These are phyloP conservation scores for Kwoniella pini DNA, from an alignment of 768 basidiomycete genomes.

Conservation along the genomic window DNA sequence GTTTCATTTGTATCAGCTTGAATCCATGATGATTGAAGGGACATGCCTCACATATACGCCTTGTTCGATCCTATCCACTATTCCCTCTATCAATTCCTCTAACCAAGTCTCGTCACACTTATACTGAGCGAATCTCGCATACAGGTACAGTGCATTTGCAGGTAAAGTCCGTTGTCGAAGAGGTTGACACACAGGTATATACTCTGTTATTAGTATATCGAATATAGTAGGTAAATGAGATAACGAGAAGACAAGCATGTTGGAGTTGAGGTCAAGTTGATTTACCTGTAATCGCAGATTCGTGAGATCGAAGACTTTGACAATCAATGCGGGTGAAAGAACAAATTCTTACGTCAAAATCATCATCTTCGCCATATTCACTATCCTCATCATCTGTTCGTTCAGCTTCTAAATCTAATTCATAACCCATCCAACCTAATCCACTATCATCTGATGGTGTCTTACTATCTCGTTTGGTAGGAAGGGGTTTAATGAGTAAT, in stretches of 20 bases:
- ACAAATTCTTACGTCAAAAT: conserved; percentile 16
- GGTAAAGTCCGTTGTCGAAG: conserved; percentile 65
- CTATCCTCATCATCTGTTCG: conserved; percentile 62
- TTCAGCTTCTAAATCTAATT: conserved; percentile 66
- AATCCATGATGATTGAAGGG: neutral
- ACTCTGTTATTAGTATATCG: conserved; percentile 76
- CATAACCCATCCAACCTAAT: conserved; percentile 47
- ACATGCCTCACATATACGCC: conserved; percentile 82
- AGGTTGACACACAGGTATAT: conserved; percentile 66
- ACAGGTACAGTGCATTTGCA: conserved; percentile 85
- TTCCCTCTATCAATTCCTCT: conserved; percentile 86
- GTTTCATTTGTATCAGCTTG: conserved; percentile 6
- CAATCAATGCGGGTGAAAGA: neutral
- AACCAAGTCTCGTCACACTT: conserved; percentile 76
- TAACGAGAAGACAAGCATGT: conserved; percentile 90
- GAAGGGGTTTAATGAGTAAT: conserved; percentile 12
- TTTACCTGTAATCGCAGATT: too few relatives aligned
- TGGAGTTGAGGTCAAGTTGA: conserved; percentile 63
- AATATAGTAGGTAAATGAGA: conserved; percentile 74
- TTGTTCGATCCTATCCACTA: conserved; percentile 88
- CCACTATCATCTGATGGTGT: conserved; percentile 13
- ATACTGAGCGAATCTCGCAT: conserved; percentile 80
- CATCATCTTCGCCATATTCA: conserved; percentile 52
- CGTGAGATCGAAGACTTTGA: too few relatives aligned
- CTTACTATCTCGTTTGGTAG: conserved; percentile 10